Conservation (phyloP, 2,329 filamentous ascomycete genomes). For the Pestalotiopsis sp. region DNA sequence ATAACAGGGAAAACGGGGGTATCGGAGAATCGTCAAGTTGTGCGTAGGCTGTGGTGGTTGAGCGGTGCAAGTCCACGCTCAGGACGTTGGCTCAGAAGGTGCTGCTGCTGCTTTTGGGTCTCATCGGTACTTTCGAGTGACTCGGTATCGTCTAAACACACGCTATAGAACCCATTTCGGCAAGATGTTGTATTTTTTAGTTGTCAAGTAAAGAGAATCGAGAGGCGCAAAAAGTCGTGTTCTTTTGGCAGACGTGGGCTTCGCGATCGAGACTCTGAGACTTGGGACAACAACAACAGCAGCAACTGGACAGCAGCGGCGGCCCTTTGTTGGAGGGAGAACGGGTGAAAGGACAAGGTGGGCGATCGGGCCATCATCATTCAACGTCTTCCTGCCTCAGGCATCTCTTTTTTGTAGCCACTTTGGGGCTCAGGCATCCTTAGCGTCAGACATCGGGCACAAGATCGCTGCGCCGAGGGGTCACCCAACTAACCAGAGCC, state of each 20-base stretch:
- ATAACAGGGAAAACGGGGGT: slow-evolving; percentile 10
- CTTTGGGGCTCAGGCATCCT: slow-evolving; percentile 6
- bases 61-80: neutral
- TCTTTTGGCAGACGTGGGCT: neutral
- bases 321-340: slow-evolving; percentile 18
- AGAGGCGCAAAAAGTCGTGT: neutral
- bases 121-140: slow-evolving; percentile 21
- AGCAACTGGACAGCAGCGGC: neutral
- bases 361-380: slow-evolving; percentile 1
- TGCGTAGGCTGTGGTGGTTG: neutral
- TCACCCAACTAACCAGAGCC: neutral
- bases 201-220: neutral
- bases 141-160: slow-evolving; percentile 35
- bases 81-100: neutral
- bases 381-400: slow-evolving; percentile 3
- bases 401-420: neutral
- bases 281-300: slow-evolving; percentile 1
- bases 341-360: slow-evolving; percentile 8
- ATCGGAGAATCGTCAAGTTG: neutral
- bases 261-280: slow-evolving; percentile 5
- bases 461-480: slow-evolving; percentile 7
- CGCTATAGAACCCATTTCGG: slow-evolving; percentile 26
- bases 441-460: slow-evolving; percentile 10
- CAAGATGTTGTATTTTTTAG: neutral
- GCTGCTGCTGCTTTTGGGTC: slow-evolving; percentile 22